Base-by-base conservation (phyloP, 2,329 filamentous ascomycete genomes). In the Trichoderma brevicompactum region DNA sequence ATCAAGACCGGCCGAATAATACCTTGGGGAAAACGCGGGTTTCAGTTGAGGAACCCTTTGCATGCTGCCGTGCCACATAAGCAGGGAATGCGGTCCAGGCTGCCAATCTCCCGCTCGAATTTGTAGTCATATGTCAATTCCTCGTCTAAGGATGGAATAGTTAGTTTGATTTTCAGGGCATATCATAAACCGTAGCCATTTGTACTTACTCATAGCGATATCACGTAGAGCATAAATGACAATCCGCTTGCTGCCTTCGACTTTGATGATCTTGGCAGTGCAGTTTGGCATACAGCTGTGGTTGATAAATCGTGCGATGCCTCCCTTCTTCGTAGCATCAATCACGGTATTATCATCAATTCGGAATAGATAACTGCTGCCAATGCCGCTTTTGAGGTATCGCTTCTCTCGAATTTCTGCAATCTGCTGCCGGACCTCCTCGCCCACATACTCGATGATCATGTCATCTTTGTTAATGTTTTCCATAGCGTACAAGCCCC, bases 71-170 rank as follows among this genome's bases (percentile, higher is more conserved):
- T 97, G 67, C 95, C 95, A 78, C 95, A 99, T 58, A 99, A 88
- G 82, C 95, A 99, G 58, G 95, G 95, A 72, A 99, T 97, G 69
- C 95, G 92, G 78, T 99, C 95, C 69, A 93, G 87, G 71, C 92
- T 96, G 74, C 93, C 93, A 74, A 96, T 92, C 79, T 99, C 95
- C 72, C 95, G 91, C 82, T 99, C 95, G 78, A 99, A 99, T 79
- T 99, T 99, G 86, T 99, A 99, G 82, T 99, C 95, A 81, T 99
- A 99, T 2, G 95, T 99, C 77, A 99, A 88, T 83, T 99, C 95
- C 80, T 99, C 95, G 77, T 97, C 95, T 99, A 58, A 75, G 70
- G 66, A 69, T 36, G 64, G 2, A n/a, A n/a, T 28, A 34, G 23
- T 60, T 38, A 55, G 69, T 76, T 68, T 74, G 74, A 67, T 28